phyloP scores from a whole-genome alignment of 176 grass and related monocot genomes.

The Coix lacrymajobi region DNA sequence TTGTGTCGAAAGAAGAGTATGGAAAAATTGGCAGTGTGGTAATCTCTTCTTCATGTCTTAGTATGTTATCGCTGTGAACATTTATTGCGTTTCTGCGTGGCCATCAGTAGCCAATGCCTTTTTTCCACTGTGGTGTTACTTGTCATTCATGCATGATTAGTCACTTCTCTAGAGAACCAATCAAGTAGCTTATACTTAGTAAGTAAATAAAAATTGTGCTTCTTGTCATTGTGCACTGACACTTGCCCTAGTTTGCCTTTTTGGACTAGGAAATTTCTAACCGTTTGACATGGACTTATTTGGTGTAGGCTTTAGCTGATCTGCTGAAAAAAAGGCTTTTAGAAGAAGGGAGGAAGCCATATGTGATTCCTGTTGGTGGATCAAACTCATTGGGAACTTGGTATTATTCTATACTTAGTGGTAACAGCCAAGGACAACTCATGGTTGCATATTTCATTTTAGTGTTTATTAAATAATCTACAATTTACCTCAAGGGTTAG shows the following conservation, averaged over 20 bases:
- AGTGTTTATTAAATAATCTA: neutral
- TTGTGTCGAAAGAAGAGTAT: slow-evolving; percentile 93
- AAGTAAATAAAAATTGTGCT: neutral
- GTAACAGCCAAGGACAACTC: neutral
- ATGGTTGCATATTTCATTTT: neutral
- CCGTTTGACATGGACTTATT: neutral
- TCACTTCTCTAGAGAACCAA: neutral
- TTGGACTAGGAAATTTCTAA: neutral
- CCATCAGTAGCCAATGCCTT: slow-evolving; percentile 5
- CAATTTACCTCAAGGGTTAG: neutral
- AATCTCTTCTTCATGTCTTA: slow-evolving; percentile 1
- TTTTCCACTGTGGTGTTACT: neutral
- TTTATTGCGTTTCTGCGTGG: neutral
- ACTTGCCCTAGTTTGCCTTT: neutral
- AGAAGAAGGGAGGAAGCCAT: slow-evolving; percentile 87
- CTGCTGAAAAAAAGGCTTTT: slow-evolving; percentile 74
- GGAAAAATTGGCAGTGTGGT: slow-evolving; percentile 87
- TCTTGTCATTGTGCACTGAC: neutral
- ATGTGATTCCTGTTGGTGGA: slow-evolving; percentile 95
- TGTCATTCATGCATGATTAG: neutral
- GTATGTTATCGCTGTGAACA: neutral
- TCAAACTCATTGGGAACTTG: slow-evolving; percentile 95
- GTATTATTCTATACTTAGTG: slow-evolving; percentile 34
- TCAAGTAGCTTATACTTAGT: neutral
- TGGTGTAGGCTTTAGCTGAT: slow-evolving; percentile 65